Evolutionary conservation across 129 eudicot genomes (phyloP).

Genomic region (Pseudognaphalium luteoalbum): DNA sequence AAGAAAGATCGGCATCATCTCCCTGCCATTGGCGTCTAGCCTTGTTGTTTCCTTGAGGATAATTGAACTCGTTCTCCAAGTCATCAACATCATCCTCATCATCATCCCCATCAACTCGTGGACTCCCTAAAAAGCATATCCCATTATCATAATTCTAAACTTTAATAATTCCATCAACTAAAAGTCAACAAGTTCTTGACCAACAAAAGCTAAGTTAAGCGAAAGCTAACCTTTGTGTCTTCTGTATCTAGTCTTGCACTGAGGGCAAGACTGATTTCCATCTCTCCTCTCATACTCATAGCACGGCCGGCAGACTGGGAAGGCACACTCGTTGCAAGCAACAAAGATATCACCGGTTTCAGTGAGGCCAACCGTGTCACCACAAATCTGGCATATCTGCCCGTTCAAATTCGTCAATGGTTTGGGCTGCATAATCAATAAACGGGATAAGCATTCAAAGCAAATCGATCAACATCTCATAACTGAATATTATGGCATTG

Average conservation of each 20-base stretch:
- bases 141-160: not conserved
- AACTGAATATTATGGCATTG: not conserved
- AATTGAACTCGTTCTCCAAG: constrained; percentile 77
- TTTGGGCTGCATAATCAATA: constrained; percentile 52
- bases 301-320: constrained; percentile 86
- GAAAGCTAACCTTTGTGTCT: constrained; percentile 60
- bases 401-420: constrained; percentile 61
- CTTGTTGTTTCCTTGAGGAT: constrained; percentile 61
- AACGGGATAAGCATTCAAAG: not conserved
- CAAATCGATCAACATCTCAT: not conserved
- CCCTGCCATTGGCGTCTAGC: constrained; percentile 78
- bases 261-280: constrained; percentile 83
- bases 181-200: constrained; percentile 1
- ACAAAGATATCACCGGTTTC: constrained; percentile 64
- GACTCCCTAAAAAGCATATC: constrained; percentile 50
- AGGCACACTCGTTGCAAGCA: constrained; percentile 95
- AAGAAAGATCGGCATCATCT: constrained; percentile 71
- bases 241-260: constrained; percentile 90
- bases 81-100: constrained; percentile 91
- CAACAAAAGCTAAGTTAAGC: constrained; percentile 6
- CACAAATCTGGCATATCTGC: constrained; percentile 81
- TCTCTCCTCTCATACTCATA: constrained; percentile 87
- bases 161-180: not conserved
- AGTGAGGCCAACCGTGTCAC: constrained; percentile 60
- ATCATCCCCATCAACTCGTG: constrained; percentile 87